Conservation (phyloP, 2,329 filamentous ascomycete genomes). For the Hortaea werneckii region DNA sequence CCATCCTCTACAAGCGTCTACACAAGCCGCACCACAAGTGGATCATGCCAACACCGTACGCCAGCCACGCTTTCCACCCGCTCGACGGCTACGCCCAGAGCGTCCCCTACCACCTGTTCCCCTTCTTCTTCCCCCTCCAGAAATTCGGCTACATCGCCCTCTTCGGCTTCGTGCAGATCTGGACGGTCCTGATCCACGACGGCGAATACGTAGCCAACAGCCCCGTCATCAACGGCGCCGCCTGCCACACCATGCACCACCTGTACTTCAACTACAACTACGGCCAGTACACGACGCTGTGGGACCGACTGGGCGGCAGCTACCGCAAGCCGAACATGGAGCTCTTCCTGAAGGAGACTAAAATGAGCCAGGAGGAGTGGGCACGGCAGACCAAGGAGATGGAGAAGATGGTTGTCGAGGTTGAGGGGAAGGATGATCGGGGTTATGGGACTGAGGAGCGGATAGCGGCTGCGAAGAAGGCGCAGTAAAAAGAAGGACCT, state of each 20-base stretch:
- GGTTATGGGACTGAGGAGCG: constrained; percentile 26
- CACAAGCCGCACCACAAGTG: constrained; percentile 99
- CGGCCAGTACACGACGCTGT: constrained; percentile 85
- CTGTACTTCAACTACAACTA: constrained; percentile 86
- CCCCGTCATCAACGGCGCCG: constrained; percentile 86
- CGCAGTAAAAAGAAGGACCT: background rate
- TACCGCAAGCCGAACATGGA: constrained; percentile 79
- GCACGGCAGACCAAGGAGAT: constrained; percentile 65
- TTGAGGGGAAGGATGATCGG: constrained; percentile 49
- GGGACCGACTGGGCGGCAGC: constrained; percentile 78
- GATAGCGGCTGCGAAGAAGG: constrained; percentile 4
- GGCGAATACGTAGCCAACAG: constrained; percentile 89
- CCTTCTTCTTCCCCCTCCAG: constrained; percentile 84
- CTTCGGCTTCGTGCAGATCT: constrained; percentile 90
- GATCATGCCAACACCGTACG: constrained; percentile 96
- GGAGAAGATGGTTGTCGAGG: constrained; percentile 64
- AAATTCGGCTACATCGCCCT: constrained; percentile 79
- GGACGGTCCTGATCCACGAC: constrained; percentile 94
- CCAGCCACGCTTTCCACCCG: constrained; percentile 89
- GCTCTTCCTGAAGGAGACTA: constrained; percentile 73
- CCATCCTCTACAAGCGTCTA: constrained; percentile 69
- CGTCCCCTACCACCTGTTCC: constrained; percentile 85
- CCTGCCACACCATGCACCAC: constrained; percentile 89
- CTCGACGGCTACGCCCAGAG: constrained; percentile 84
- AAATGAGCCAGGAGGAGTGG: constrained; percentile 77